Evolutionary conservation across 257 asterid species (phyloP).

Genomic region (Craterostigma plantagineum): DNA sequence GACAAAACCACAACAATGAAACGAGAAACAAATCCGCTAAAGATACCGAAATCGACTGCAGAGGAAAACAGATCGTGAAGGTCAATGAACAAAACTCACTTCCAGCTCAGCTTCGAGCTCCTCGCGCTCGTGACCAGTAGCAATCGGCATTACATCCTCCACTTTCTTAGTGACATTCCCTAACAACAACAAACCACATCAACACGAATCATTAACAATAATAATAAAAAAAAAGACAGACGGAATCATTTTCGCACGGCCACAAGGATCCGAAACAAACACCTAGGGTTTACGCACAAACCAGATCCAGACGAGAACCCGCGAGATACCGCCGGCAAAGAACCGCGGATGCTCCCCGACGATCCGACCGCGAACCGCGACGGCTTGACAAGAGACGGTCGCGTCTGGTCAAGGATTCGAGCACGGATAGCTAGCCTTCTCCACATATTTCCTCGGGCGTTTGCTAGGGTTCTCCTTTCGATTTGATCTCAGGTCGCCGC

Average conservation of each 20-base stretch:
- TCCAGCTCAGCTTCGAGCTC: slow-evolving; percentile 79
- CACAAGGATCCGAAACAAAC: neutral
- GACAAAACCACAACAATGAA: slow-evolving; percentile 1
- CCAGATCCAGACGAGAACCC: slow-evolving; percentile 47
- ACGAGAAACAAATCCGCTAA: slow-evolving; percentile 2
- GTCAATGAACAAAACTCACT: slow-evolving; percentile 22
- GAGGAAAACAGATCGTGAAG: neutral
- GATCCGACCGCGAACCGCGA: slow-evolving; percentile 21
- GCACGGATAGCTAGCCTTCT: slow-evolving; percentile 55
- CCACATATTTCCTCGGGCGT: slow-evolving; percentile 41
- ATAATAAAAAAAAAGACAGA: neutral
- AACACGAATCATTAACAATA: slow-evolving; percentile 1
- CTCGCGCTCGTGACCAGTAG: slow-evolving; percentile 95
- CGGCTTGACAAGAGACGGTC: slow-evolving; percentile 27
- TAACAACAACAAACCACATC: too few relatives aligned
- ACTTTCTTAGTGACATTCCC: slow-evolving; percentile 40
- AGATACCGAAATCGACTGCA: neutral
- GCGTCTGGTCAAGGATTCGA: slow-evolving; percentile 25
- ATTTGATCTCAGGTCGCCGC: slow-evolving; percentile 52
- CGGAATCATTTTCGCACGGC: neutral
- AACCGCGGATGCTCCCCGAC: slow-evolving; percentile 18
- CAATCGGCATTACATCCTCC: slow-evolving; percentile 90
- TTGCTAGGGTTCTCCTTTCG: slow-evolving; percentile 11
- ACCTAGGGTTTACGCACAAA: slow-evolving; percentile 12
- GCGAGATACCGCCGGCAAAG: slow-evolving; percentile 24